Conservation (phyloP, 306 rosid genomes). For the Gastrolobium villosum region DNA sequence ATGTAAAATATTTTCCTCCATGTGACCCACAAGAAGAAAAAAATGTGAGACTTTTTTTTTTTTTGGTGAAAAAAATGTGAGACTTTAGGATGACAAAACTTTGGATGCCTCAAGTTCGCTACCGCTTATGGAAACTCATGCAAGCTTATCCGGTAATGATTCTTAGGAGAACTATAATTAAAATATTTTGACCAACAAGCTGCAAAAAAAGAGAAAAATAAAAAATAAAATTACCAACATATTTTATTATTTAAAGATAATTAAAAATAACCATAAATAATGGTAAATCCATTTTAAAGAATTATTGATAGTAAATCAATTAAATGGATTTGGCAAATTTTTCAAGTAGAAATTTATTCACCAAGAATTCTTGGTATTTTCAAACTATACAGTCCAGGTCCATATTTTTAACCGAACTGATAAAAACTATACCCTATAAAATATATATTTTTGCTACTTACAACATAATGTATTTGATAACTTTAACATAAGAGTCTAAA, state of each 20-base stretch:
- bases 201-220: too few relatives aligned
- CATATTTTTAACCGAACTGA: background rate
- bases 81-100: background rate
- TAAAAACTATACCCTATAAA: background rate
- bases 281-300: background rate
- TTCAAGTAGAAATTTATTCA: background rate
- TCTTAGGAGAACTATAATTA: background rate
- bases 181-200: background rate
- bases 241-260: background rate
- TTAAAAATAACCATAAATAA: background rate
- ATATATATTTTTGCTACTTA: background rate
- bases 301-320: background rate
- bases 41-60: background rate
- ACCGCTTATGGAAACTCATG: background rate
- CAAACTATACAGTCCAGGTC: background rate
- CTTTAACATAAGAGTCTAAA: constrained; percentile 1
- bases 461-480: background rate
- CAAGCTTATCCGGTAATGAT: background rate
- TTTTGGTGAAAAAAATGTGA: too few relatives aligned
- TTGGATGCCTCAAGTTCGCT: background rate
- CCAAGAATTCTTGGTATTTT: background rate
- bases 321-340: background rate
- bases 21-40: background rate
- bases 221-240: background rate
- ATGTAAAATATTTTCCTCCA: too few relatives aligned